Conservation (phyloP, 306 rosid species). For the Trifolium repens region DNA sequence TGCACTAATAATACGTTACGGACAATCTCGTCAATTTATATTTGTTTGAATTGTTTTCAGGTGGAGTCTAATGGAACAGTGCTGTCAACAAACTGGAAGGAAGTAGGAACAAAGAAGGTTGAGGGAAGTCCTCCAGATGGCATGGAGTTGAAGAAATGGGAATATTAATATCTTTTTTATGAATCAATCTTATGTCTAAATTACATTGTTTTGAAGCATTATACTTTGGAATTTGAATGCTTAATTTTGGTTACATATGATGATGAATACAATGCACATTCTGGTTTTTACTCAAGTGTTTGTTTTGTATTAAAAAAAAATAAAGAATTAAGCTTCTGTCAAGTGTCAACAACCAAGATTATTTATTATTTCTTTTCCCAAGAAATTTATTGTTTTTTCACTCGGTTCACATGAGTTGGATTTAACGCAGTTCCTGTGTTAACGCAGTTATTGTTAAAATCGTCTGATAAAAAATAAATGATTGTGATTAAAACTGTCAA, state of each 20-base stretch:
- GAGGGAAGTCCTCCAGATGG: constrained; percentile 99
- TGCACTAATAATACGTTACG: not conserved
- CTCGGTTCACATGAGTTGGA: no score
- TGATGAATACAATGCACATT: constrained; percentile 27
- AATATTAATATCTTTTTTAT: constrained; percentile 46
- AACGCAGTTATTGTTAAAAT: no score
- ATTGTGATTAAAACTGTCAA: no score
- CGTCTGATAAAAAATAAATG: no score
- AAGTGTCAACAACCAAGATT: no score
- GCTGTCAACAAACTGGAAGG: constrained; percentile 96
- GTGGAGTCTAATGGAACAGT: constrained; percentile 94
- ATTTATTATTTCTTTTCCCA: no score
- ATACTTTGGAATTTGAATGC: constrained; percentile 37
- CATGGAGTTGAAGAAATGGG: constrained; percentile 96
- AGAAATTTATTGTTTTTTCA: no score
- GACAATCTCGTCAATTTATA: not conserved
- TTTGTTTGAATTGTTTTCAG: constrained; percentile 39
- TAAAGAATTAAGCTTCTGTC: no score
- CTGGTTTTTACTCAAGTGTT: not conserved
- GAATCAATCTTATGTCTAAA: not conserved
- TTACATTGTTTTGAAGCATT: constrained; percentile 31
- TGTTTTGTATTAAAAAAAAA: not conserved
- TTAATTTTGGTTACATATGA: not conserved
- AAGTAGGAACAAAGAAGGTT: constrained; percentile 88
- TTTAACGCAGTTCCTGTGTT: no score